Evolutionary conservation across 805 yeast genomes (phyloP).

Genomic region (Pichia cabralensis): DNA sequence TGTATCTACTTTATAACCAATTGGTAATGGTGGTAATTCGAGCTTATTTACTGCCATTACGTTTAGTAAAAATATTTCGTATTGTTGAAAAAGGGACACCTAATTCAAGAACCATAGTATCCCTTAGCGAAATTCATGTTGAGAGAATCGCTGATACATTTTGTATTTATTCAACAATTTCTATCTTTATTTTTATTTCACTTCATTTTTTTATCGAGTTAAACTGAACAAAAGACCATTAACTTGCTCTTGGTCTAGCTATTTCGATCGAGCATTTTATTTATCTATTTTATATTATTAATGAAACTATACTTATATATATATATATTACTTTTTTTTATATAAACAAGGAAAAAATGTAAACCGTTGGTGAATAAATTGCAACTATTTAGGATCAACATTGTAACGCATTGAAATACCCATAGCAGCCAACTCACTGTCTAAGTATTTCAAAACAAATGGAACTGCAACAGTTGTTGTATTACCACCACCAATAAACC

Average conservation of each 20-base stretch:
- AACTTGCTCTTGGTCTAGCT: too few species aligned
- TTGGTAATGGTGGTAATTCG: conserved; percentile 28
- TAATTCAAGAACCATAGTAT: too few species aligned
- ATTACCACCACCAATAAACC: conserved; percentile 83
- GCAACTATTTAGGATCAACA: conserved; percentile 48
- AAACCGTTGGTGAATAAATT: not conserved
- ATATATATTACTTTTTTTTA: not conserved
- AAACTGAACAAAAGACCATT: too few species aligned
- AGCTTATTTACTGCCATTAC: not conserved
- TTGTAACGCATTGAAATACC: conserved; percentile 89
- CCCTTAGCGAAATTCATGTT: too few species aligned
- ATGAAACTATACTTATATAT: not conserved
- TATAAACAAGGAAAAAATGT: not conserved
- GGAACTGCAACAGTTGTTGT: conserved; percentile 97
- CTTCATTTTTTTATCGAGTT: too few species aligned
- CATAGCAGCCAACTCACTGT: conserved; percentile 95
- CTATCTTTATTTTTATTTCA: too few species aligned
- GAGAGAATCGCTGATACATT: too few species aligned
- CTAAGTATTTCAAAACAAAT: conserved; percentile 88
- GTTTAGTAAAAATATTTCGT: too few species aligned
- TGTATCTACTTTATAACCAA: conserved; percentile 59
- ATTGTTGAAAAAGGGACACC: too few species aligned
- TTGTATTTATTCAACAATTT: too few species aligned
- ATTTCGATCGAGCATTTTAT: too few species aligned
- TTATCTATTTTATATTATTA: too few species aligned